Percentiles rank a stretch among this genome's conserved stretches.
Evolutionary conservation across 148 eudicot species (phyloP).

Genomic region (Amaranthus palmeri): DNA sequence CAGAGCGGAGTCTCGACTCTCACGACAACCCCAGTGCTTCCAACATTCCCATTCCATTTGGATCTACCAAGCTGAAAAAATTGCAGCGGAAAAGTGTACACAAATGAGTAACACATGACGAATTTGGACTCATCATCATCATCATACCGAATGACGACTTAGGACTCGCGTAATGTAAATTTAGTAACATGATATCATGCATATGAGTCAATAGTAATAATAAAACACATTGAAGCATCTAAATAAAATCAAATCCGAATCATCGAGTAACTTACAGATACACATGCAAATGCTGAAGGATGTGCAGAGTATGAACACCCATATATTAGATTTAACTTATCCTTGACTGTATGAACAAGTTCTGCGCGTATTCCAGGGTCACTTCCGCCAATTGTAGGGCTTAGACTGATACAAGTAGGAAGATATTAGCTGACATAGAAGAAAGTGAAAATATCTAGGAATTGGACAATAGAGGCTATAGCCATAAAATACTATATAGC

Average conservation of each 20-base stretch:
- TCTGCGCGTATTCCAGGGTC: conserved; percentile 77
- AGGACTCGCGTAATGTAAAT: no score
- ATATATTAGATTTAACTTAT: conserved; percentile 65
- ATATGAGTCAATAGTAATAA: no score
- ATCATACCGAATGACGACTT: no score
- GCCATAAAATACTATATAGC: not conserved
- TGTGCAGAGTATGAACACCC: conserved; percentile 61
- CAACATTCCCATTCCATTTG: conserved; percentile 93
- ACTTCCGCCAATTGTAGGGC: conserved; percentile 87
- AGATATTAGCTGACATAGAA: conserved; percentile 3
- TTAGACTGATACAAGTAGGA: conserved; percentile 39
- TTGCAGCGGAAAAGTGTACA: not conserved
- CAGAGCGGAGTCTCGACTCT: conserved; percentile 81
- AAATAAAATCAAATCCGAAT: no score
- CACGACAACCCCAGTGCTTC: conserved; percentile 72
- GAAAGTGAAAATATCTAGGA: not conserved
- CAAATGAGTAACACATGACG: not conserved
- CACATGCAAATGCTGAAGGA: conserved; percentile 79
- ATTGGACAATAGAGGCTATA: not conserved
- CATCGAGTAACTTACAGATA: conserved; percentile 51
- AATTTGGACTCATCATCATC: no score
- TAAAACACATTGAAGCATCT: no score
- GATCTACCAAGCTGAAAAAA: conserved; percentile 83
- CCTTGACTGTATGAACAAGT: conserved; percentile 72
- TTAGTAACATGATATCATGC: no score